Evolutionary conservation across 768 basidiomycete genomes (phyloP).

Genomic region (Boletus insuetus): DNA sequence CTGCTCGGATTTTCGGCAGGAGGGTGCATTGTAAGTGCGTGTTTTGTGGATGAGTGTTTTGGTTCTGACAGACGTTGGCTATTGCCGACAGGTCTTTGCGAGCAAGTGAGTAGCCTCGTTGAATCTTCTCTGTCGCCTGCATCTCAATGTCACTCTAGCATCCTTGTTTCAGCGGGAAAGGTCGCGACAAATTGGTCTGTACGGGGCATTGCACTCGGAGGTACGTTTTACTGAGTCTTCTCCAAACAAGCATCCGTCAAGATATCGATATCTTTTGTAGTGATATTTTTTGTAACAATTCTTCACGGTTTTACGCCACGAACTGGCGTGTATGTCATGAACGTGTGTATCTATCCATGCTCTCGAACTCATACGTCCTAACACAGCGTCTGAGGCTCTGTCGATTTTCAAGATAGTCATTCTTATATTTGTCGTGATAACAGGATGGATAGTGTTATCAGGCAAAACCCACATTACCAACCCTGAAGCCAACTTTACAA

Average conservation of each 20-base stretch:
- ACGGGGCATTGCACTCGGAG: conserved; percentile 61
- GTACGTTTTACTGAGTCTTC: conserved; percentile 24
- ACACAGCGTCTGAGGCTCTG: conserved; percentile 35
- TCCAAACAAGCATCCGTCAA: background rate
- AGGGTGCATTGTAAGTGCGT: conserved; percentile 45
- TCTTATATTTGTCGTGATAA: conserved; percentile 52
- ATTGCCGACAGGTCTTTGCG: conserved; percentile 27
- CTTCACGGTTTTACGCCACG: conserved; percentile 53
- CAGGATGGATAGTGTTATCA: conserved; percentile 60
- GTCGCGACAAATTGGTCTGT: conserved; percentile 47
- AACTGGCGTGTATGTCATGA: conserved; percentile 52
- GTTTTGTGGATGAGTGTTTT: background rate
- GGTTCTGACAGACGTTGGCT: background rate
- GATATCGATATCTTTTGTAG: conserved; percentile 23
- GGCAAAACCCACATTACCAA: conserved; percentile 55
- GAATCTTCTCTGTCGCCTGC: background rate
- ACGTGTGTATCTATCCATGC: conserved; percentile 33
- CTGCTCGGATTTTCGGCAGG: conserved; percentile 40
- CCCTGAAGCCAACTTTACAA: conserved; percentile 54
- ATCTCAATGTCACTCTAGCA: conserved; percentile 30
- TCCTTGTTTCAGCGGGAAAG: conserved; percentile 47
- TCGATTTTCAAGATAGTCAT: conserved; percentile 55
- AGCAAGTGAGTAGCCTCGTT: conserved; percentile 24
- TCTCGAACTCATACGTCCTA: background rate
- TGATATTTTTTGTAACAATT: conserved; percentile 48